Conservation (phyloP, 164 flowering plant genomes). For the Brasenia schreberi region DNA sequence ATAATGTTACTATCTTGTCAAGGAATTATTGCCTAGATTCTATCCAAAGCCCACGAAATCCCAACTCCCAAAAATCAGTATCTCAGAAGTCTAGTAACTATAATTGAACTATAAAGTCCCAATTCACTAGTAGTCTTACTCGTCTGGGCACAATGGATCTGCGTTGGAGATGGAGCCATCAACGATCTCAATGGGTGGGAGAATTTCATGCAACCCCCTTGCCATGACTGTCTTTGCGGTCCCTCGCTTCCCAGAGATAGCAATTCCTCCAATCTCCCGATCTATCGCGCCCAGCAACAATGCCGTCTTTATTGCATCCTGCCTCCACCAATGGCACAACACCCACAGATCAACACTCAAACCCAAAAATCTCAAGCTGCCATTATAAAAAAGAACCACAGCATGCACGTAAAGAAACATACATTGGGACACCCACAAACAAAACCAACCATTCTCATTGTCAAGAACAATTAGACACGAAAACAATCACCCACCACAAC, state of each 20-base stretch:
- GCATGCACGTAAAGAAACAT: background rate
- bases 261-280: constrained; percentile 90
- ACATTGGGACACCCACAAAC: background rate
- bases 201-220: constrained; percentile 84
- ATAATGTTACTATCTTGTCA: background rate
- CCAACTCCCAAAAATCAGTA: background rate
- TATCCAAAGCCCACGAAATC: background rate
- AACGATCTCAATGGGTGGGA: constrained; percentile 93
- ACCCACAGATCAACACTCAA: background rate
- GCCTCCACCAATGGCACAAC: background rate
- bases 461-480: background rate
- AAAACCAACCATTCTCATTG: background rate
- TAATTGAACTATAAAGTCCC: background rate
- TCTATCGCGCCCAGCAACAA: constrained; percentile 90
- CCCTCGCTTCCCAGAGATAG: constrained; percentile 88
- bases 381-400: background rate
- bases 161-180: constrained; percentile 79
- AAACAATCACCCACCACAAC: background rate
- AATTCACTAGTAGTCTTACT: constrained; percentile 35
- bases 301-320: constrained; percentile 97
- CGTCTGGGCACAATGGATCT: constrained; percentile 77
- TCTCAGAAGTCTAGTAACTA: too few relatives aligned
- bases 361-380: background rate
- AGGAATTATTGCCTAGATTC: too few relatives aligned
- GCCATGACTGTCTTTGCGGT: constrained; percentile 99